Evolutionary conservation across 2,329 filamentous ascomycete genomes (phyloP).

Genomic region (Akanthomyces lecanii): DNA sequence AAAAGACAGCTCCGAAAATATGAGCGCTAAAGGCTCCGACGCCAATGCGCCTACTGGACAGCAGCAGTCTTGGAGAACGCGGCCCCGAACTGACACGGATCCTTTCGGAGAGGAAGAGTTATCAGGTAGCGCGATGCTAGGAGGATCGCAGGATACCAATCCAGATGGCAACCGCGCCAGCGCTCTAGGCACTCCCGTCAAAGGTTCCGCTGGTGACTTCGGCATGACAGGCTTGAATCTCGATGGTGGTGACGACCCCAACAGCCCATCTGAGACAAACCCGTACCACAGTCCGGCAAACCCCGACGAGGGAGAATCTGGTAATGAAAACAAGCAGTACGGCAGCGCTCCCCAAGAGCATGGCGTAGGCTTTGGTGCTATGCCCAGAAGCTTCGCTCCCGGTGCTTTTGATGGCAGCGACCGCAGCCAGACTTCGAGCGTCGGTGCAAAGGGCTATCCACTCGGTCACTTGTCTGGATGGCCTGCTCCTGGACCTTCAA

Average conservation of each 20-base stretch:
- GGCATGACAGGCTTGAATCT: conserved; percentile 58
- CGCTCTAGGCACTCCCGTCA: conserved; percentile 51
- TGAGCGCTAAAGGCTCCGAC: conserved; percentile 36
- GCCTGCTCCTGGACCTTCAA: conserved; percentile 53
- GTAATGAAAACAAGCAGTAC: conserved; percentile 43
- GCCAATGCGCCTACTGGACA: conserved; percentile 47
- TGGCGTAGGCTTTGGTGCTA: conserved; percentile 48
- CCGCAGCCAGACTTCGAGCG: conserved; percentile 88
- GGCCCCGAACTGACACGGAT: conserved; percentile 68
- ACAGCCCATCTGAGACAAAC: conserved; percentile 93
- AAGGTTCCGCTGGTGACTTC: conserved; percentile 54
- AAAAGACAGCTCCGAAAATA: conserved; percentile 64
- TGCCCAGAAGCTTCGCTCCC: conserved; percentile 48
- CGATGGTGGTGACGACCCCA: conserved; percentile 61
- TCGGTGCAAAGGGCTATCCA: conserved; percentile 71
- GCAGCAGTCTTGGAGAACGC: conserved; percentile 54
- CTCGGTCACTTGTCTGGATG: conserved; percentile 61
- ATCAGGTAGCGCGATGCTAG: conserved; percentile 67
- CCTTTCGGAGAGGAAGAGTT: conserved; percentile 66
- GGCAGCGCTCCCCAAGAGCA: conserved; percentile 39
- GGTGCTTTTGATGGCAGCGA: conserved; percentile 69
- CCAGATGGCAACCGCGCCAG: conserved; percentile 34
- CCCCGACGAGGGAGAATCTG: conserved; percentile 57
- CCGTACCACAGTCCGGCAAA: conserved; percentile 86
- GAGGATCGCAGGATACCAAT: conserved; percentile 69